These are phyloP conservation scores for Irpex rosettiformis DNA, from an alignment of 1,284 basidiomycete species.

Conservation along the genomic window DNA sequence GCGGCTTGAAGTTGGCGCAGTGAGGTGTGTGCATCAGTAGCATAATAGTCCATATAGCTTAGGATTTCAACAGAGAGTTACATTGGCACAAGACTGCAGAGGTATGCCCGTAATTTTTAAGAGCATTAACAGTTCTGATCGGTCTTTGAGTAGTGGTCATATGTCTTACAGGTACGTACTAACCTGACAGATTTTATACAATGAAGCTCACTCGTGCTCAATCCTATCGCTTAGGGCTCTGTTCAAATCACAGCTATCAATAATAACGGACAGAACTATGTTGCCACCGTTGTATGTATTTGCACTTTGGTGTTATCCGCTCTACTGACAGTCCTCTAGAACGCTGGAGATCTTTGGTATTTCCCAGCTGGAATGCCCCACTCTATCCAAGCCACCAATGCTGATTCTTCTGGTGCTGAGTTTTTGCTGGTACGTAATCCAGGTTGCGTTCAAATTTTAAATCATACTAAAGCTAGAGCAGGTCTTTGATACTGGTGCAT, in stretches of 20 bases:
- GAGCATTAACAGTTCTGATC: not conserved
- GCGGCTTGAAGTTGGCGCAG: conserved; percentile 58
- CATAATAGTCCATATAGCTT: not conserved
- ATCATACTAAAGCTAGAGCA: conserved; percentile 19
- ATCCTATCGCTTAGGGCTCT: conserved; percentile 40
- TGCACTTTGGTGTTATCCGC: not conserved
- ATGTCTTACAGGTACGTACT: conserved; percentile 10
- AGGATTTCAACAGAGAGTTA: conserved; percentile 44
- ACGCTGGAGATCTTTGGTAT: conserved; percentile 50
- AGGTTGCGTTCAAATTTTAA: not conserved
- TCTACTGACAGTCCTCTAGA: conserved; percentile 19
- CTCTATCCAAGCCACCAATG: conserved; percentile 57
- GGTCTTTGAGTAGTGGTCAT: conserved; percentile 6
- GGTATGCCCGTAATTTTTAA: conserved; percentile 28
- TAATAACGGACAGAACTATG: conserved; percentile 56
- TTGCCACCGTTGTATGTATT: conserved; percentile 42
- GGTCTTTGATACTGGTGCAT: conserved; percentile 66
- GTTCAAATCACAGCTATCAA: conserved; percentile 64
- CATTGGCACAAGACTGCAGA: conserved; percentile 70
- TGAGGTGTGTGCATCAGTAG: conserved; percentile 39
- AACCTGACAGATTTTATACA: not conserved
- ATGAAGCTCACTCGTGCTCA: not conserved
- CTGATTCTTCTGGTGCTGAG: conserved; percentile 56
- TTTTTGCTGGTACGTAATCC: conserved; percentile 55
- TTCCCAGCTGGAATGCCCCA: conserved; percentile 62